These are phyloP conservation scores for Rosa persica DNA, from an alignment of 306 rosid species.

Conservation along the genomic window DNA sequence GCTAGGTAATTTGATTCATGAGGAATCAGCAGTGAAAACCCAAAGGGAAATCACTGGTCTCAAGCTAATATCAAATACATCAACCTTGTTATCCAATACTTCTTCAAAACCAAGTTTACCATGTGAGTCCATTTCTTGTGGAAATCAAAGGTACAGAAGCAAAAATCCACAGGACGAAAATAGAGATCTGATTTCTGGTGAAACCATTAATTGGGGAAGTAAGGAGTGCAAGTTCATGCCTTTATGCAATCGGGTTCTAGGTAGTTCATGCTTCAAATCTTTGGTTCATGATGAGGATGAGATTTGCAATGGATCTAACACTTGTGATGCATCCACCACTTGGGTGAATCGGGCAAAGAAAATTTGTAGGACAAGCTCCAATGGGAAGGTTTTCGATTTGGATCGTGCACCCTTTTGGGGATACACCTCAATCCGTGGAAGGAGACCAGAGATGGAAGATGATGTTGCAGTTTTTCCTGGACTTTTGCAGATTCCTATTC, in stretches of 20 bases:
- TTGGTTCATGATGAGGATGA: constrained; percentile 31
- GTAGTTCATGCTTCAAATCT: constrained; percentile 31
- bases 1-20: constrained; percentile 56
- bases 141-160: constrained; percentile 29
- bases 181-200: constrained; percentile 38
- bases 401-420: constrained; percentile 61
- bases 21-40: constrained; percentile 56
- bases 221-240: constrained; percentile 33
- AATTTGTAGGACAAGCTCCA: constrained; percentile 31
- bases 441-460: constrained; percentile 86
- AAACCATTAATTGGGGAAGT: constrained; percentile 20
- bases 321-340: constrained; percentile 43
- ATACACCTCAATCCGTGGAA: constrained; percentile 59
- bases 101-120: constrained; percentile 26
- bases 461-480: constrained; percentile 55
- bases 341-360: constrained; percentile 41
- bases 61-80: constrained; percentile 59
- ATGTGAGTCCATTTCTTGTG: constrained; percentile 41
- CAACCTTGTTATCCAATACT: constrained; percentile 51
- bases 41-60: constrained; percentile 63
- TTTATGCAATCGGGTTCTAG: neutral
- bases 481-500: constrained; percentile 47
- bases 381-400: constrained; percentile 28
- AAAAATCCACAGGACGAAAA: constrained; percentile 37
- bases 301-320: constrained; percentile 35